Percentiles rank a stretch among this genome's conserved stretches.
phyloP scores from a whole-genome alignment of 257 asterid genomes.

The Nemophila menziesii region DNA sequence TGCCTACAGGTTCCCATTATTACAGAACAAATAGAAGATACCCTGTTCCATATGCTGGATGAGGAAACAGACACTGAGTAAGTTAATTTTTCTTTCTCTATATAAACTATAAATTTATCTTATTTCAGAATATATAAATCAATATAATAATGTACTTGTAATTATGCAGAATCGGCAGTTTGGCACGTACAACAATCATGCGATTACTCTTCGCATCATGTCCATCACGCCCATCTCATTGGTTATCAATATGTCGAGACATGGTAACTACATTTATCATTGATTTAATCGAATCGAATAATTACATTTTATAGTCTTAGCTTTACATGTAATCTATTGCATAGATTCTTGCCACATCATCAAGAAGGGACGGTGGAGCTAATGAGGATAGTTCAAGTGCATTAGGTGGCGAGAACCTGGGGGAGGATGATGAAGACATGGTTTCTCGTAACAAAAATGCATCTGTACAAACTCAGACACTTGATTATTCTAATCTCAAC shows the following conservation, averaged over 20 bases:
- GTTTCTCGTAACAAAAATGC: constrained; percentile 55
- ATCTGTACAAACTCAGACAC: constrained; percentile 22
- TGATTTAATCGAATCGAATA: too few relatives aligned
- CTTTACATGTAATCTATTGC: neutral
- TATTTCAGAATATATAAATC: too few relatives aligned
- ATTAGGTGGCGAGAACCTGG: constrained; percentile 48
- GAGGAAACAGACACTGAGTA: constrained; percentile 96
- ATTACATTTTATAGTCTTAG: neutral
- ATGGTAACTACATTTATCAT: constrained; percentile 38
- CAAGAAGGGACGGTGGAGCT: constrained; percentile 41
- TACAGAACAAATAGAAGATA: constrained; percentile 76
- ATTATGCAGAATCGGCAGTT: constrained; percentile 61
- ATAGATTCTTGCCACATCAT: constrained; percentile 72
- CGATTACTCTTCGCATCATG: constrained; percentile 83
- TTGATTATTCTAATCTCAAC: constrained; percentile 39
- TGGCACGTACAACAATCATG: constrained; percentile 81
- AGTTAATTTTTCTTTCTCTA: constrained; percentile 20
- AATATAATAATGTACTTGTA: constrained; percentile 1
- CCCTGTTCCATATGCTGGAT: constrained; percentile 93
- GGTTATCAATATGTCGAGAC: constrained; percentile 80
- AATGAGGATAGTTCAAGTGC: constrained; percentile 52
- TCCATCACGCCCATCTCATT: constrained; percentile 84
- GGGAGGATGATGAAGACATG: constrained; percentile 87
- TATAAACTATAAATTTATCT: too few relatives aligned
- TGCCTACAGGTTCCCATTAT: constrained; percentile 59